Evolutionary conservation across 73 alveolate genomes (phyloP), one percentile per base, ranked within the genome.

Genomic region (Paramecium primaurelia): DNA sequence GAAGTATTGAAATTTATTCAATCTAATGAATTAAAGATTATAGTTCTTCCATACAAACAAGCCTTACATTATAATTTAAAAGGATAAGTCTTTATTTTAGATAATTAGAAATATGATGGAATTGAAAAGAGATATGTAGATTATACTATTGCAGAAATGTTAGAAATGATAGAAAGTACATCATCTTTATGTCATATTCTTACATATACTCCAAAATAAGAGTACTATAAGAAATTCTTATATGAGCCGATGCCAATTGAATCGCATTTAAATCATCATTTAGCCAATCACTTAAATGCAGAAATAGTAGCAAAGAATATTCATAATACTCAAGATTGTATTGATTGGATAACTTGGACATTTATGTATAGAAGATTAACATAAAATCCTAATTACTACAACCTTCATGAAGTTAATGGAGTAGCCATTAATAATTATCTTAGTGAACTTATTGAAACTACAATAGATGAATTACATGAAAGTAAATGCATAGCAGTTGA

Each of bases 261-360:
- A 86, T 97, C 99, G 51, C 95, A 97, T 30, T 92, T 99, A 16
- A 98, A 97, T 59, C 98, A 95, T 32, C 93, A 96, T 77, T 92
- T 99, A 80, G 99, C 98, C 44, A 99, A 99, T 92, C 99, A 96
- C 93, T 92, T 98, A 75, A 97, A 97, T 58, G 98, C 99, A 22
- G 99, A 98, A 92, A 97, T 99, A 22, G 98, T 95, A 25, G 97
- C 98, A 91, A 97, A 96, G 91, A 98, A 96, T 75, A 98, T 99
- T 71, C 97, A 96, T 75, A 95, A 97, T 68, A 98, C 96, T 86
- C 99, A 97, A 88, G 99, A 97, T 86, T 97, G 99, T 34, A 98
- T 99, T n/a, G 99, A 98, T 92, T 99, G 99, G 99, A 71, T 98
- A 20, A 98, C 99, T 6, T 99, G 99, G 99, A 97, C 99, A 64